Evolutionary conservation across 768 basidiomycete species (phyloP).

Genomic region (Lentinula edodes): DNA sequence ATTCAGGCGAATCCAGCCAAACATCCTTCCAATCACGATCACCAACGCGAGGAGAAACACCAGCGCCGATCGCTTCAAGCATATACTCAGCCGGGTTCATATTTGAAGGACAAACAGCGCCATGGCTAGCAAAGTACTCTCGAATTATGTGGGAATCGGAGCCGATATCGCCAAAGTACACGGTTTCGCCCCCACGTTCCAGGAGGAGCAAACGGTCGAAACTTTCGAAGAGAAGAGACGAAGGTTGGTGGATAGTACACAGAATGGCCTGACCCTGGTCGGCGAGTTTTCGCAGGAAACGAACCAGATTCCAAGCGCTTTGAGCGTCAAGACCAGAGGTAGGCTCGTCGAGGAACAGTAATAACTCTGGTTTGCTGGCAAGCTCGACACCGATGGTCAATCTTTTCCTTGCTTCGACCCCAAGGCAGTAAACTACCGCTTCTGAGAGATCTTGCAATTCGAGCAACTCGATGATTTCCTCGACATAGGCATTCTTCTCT

Average conservation of each 20-base stretch:
- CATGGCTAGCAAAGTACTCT: slow-evolving; percentile 71
- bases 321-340: slow-evolving; percentile 53
- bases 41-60: slow-evolving; percentile 64
- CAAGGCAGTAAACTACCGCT: slow-evolving; percentile 69
- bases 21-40: slow-evolving; percentile 83
- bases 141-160: slow-evolving; percentile 61
- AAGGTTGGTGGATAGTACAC: slow-evolving; percentile 77
- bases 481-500: slow-evolving; percentile 77
- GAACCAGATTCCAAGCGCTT: slow-evolving; percentile 77
- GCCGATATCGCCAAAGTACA: slow-evolving; percentile 93
- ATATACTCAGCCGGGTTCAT: slow-evolving; percentile 80
- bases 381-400: slow-evolving; percentile 90
- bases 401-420: slow-evolving; percentile 72
- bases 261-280: slow-evolving; percentile 85
- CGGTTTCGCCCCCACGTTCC: slow-evolving; percentile 80
- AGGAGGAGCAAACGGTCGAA: slow-evolving; percentile 71
- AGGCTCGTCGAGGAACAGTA: slow-evolving; percentile 62
- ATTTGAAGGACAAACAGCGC: slow-evolving; percentile 67
- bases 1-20: slow-evolving; percentile 74
- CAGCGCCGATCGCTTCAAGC: slow-evolving; percentile 86
- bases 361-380: slow-evolving; percentile 77
- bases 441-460: slow-evolving; percentile 83
- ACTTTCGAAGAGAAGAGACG: slow-evolving; percentile 60
- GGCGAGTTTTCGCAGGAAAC: slow-evolving; percentile 78
- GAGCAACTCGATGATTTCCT: slow-evolving; percentile 78